Evolutionary conservation across 2,329 filamentous ascomycete species (phyloP), one percentile per base, ranked within the genome.

Genomic region (Fusarium ramigenum): DNA sequence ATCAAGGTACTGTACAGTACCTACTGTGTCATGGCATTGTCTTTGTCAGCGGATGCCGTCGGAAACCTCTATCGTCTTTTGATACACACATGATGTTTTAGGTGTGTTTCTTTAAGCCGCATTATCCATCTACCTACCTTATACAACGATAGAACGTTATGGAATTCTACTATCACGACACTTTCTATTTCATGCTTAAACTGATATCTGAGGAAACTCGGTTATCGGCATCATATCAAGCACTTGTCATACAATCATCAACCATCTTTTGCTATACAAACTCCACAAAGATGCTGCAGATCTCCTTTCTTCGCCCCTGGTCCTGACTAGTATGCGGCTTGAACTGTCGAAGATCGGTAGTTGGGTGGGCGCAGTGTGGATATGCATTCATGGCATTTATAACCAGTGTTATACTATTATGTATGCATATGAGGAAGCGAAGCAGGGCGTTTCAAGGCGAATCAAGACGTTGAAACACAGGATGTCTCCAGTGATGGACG

Each of bases 401-500:
- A 49, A 43, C 42, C 39, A 66, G 53, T 30, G 47, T 32, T 32
- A 37, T 52, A 28, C 25, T 16, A 52, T 52, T 32, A 30, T 52
- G 44, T 37, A 39, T 59, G 37, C 25, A 54, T 34, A 30, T 25
- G 47, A 32, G 39, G 28, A 25, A 36, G 30, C 54, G 49, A 59
- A 58, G 47, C 46, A 43, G 43, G 58, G 65, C 58, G 50, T 64
- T 59, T 46, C 40, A 43, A 46, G 52, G 42, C 43, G 42, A 54
- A 56, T 34, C 66, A 39, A 70, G 67, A 60, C 21, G 44, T 71
- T 57, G 61, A 71, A 61, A 70, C 66, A 21, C 47, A 70, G 49
- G 40, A 23, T 42, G 67, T 71, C 62, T 71, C 69, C 62, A 71
- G 36, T 63, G 67, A 72, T 64, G 56, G 59, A 30, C 62, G 43